Evolutionary conservation across 2,329 filamentous ascomycete species (phyloP), one percentile per base, ranked within the genome.

Genomic region (Claviceps quebecensis): DNA sequence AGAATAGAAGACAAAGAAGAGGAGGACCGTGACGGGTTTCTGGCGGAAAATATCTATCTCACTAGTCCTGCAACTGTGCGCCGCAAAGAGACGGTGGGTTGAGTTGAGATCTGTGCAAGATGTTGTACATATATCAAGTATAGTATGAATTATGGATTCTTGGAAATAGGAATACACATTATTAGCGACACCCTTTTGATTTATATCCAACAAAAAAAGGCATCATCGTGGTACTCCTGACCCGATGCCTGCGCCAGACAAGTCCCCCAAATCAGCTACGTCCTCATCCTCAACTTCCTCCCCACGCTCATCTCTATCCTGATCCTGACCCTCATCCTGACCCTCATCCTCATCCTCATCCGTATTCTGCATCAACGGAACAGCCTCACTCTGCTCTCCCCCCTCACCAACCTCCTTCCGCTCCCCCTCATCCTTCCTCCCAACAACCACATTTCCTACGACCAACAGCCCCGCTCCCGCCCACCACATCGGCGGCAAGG

Each of bases 391-490:
- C 34, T 61, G 62, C 3, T 55, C 38, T 9, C 1, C 39, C 39
- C 8, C 23, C 45, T 17, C 45, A 16, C 14, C 7, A 34, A 4
- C 29, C 19, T 11, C 29, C 58, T 2, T 23, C 13, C 4, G 7
- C 16, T 22, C 43, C 3, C 56, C 63, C 60, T 82, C 81, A 53
- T 85, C 82, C 58, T 86, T 79, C 51, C 78, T 72, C 2, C 86
- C 86, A 56, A 90, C 84, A 53, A 91, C 82, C 44, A 91, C 84
- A 56, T 86, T 89, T 2, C 86, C 86, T 0, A 77, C 83, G 1
- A 90, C 82, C 9, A 91, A 71, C 60, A 90, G 67, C 4, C 77
- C 71, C 0, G 86, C 86, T 13, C 86, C 86, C 5, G 81, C 67
- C 80, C 84, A 90, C 86, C 86, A 91, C 41, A 88, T 68, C 9